phyloP scores from a whole-genome alignment of 169 alveolate species.

The Plasmodium gonderi region DNA sequence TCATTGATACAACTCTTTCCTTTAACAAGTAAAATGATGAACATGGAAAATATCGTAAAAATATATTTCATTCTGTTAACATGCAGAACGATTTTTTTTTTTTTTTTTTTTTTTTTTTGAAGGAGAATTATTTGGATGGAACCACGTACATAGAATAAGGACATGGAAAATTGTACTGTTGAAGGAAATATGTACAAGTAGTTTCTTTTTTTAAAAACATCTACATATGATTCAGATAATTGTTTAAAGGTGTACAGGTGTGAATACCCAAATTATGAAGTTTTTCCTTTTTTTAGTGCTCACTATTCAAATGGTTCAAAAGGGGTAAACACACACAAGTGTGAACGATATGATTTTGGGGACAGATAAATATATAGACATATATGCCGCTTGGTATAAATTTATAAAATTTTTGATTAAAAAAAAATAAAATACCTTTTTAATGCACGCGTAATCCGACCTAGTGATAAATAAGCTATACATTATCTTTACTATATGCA shows the following conservation, averaged over 20 bases:
- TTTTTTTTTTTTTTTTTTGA: not conserved
- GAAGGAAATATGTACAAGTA: not conserved
- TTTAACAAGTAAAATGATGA: conserved; percentile 1
- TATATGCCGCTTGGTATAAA: not conserved
- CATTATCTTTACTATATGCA: not conserved
- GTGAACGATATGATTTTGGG: not conserved
- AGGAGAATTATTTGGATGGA: not conserved
- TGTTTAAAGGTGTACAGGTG: not conserved
- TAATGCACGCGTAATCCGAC: not conserved
- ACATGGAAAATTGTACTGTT: not conserved
- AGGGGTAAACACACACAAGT: too few relatives aligned
- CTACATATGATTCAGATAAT: not conserved
- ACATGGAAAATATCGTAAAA: not conserved
- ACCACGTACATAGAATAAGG: not conserved
- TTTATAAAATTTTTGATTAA: not conserved
- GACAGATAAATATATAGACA: not conserved
- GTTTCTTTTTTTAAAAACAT: not conserved
- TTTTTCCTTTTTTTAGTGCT: too few relatives aligned
- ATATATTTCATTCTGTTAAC: not conserved
- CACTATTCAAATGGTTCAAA: too few relatives aligned
- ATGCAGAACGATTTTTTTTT: not conserved
- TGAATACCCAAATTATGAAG: too few relatives aligned
- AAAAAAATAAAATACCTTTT: not conserved
- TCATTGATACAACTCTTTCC: not conserved
- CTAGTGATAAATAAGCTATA: not conserved